Evolutionary conservation across 371 early-diverging fungal genomes (phyloP).

Genomic region (Mucor mucedo): DNA sequence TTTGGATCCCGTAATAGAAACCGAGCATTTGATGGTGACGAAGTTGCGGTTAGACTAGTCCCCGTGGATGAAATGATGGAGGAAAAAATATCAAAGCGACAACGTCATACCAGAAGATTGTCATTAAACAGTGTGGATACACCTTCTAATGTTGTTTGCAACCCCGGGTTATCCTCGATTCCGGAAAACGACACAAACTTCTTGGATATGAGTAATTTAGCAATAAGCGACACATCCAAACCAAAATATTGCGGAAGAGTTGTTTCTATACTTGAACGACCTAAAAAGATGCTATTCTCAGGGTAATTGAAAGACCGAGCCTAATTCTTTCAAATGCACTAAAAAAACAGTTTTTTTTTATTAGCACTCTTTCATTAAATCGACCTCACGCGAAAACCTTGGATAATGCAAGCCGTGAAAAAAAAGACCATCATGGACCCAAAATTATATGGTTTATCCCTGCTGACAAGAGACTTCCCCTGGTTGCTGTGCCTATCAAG

Average conservation of each 20-base stretch:
- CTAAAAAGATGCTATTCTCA: slow-evolving; percentile 34
- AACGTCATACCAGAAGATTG: slow-evolving; percentile 28
- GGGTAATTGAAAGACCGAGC: slow-evolving; percentile 30
- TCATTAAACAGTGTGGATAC: slow-evolving; percentile 8
- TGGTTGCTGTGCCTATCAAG: slow-evolving; percentile 58
- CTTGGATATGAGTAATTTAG: neutral
- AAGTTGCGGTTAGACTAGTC: slow-evolving; percentile 68
- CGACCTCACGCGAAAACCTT: slow-evolving; percentile 30
- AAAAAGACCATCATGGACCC: slow-evolving; percentile 28
- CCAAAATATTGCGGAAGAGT: slow-evolving; percentile 45
- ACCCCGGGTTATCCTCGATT: slow-evolving; percentile 26
- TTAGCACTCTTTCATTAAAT: slow-evolving; percentile 35
- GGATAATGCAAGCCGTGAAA: slow-evolving; percentile 29
- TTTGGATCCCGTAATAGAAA: slow-evolving; percentile 71
- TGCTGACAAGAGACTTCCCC: slow-evolving; percentile 65
- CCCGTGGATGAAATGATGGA: slow-evolving; percentile 54
- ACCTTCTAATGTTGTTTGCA: slow-evolving; percentile 2
- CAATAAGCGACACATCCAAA: neutral
- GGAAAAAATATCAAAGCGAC: slow-evolving; percentile 37
- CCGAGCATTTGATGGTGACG: slow-evolving; percentile 77
- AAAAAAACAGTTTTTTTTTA: neutral
- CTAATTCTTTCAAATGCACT: neutral
- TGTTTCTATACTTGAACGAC: slow-evolving; percentile 42
- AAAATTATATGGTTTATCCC: slow-evolving; percentile 70
- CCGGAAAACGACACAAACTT: slow-evolving; percentile 22